These are phyloP conservation scores for Tilletia setariae DNA, from an alignment of 1,284 basidiomycete genomes.

Conservation along the genomic window DNA sequence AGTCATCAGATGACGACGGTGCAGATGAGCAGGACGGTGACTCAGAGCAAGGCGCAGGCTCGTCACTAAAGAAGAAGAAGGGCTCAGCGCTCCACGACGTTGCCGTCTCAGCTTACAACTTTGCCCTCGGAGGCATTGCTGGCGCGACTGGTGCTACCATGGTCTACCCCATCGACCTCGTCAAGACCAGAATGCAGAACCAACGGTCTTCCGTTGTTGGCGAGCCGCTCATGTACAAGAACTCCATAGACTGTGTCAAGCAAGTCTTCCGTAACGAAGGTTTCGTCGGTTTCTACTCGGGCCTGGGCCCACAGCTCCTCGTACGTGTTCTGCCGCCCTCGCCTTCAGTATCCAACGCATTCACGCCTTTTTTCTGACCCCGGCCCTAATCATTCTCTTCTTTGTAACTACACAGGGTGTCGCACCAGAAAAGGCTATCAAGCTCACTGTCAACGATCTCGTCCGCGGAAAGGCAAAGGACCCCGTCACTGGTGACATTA, in stretches of 20 bases:
- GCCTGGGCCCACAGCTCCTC: conserved; percentile 88
- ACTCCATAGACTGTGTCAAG: conserved; percentile 72
- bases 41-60: not conserved
- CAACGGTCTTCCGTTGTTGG: conserved; percentile 60
- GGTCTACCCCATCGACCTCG: conserved; percentile 90
- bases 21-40: conserved; percentile 16
- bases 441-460: conserved; percentile 88
- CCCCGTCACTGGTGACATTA: conserved; percentile 89
- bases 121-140: conserved; percentile 83
- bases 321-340: no score
- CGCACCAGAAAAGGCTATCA: conserved; percentile 96
- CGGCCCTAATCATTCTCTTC: not conserved
- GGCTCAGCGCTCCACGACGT: conserved; percentile 32
- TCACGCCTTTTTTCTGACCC: conserved; percentile 1
- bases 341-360: no score
- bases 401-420: conserved; percentile 63
- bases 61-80: conserved; percentile 23
- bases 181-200: conserved; percentile 88
- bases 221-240: conserved; percentile 53
- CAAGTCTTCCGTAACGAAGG: conserved; percentile 96
- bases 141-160: conserved; percentile 86
- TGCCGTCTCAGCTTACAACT: conserved; percentile 68
- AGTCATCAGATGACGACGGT: not conserved
- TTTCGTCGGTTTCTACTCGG: conserved; percentile 86
- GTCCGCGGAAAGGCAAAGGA: conserved; percentile 80